These are phyloP conservation scores for Cryptococcus sp. DNA, from an alignment of 1,284 basidiomycete genomes.

Conservation along the genomic window DNA sequence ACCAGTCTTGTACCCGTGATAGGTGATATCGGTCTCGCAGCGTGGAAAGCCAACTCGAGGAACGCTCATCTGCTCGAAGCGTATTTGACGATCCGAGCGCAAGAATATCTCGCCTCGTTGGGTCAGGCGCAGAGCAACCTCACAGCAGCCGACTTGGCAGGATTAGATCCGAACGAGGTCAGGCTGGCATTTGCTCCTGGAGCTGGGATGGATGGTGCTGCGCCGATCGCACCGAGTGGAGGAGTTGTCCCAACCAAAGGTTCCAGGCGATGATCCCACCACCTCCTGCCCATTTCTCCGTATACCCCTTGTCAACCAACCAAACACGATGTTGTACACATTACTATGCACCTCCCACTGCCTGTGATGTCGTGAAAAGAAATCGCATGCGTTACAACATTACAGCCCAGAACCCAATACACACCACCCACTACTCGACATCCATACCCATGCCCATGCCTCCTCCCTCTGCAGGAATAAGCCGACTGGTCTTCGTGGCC, in stretches of 20 bases:
- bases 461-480: slow-evolving; percentile 53
- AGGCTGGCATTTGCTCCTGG: slow-evolving; percentile 3
- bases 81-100: slow-evolving; percentile 38
- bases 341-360: no score
- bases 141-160: slow-evolving; percentile 1
- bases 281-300: no score
- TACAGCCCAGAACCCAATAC: background rate
- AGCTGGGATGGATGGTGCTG: slow-evolving; percentile 2
- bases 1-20: slow-evolving; percentile 61
- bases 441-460: slow-evolving; percentile 48
- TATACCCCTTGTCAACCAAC: no score
- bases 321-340: no score
- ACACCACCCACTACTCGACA: slow-evolving; percentile 16
- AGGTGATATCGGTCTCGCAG: slow-evolving; percentile 68
- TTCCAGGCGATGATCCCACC: no score
- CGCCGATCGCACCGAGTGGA: no score
- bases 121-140: slow-evolving; percentile 10
- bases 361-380: no score
- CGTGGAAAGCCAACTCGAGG: slow-evolving; percentile 82
- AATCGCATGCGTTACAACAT: no score
- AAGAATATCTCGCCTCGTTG: slow-evolving; percentile 34
- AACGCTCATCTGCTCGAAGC: slow-evolving; percentile 58
- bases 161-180: slow-evolving; percentile 2
- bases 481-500: slow-evolving; percentile 56
- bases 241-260: background rate